Conservation (phyloP, 305 asterid species). For the Rubia tinctorum region DNA sequence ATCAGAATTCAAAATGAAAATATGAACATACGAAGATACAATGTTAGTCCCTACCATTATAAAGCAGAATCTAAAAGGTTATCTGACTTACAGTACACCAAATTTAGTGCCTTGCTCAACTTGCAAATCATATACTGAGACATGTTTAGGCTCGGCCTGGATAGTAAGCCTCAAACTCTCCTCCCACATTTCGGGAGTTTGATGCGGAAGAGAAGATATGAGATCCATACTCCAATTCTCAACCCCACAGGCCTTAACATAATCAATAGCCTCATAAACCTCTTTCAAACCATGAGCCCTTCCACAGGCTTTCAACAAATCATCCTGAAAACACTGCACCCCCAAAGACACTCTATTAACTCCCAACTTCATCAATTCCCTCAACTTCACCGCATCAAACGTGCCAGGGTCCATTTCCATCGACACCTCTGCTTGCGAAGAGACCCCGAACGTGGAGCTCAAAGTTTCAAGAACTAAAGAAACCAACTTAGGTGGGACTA, state of each 20-base stretch:
- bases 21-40: too few species aligned
- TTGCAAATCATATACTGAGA: slow-evolving; percentile 93
- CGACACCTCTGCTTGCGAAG: slow-evolving; percentile 71
- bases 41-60: neutral
- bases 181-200: slow-evolving; percentile 79
- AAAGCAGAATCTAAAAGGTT: neutral
- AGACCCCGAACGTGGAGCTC: slow-evolving; percentile 50
- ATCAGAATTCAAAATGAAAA: neutral
- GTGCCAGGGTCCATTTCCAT: slow-evolving; percentile 99
- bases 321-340: slow-evolving; percentile 86
- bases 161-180: slow-evolving; percentile 68
- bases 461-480: slow-evolving; percentile 52
- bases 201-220: slow-evolving; percentile 88
- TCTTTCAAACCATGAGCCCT: slow-evolving; percentile 83
- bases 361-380: slow-evolving; percentile 56
- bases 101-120: slow-evolving; percentile 84
- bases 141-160: slow-evolving; percentile 63
- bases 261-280: slow-evolving; percentile 69
- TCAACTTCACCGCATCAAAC: slow-evolving; percentile 51
- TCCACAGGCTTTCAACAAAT: slow-evolving; percentile 80
- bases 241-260: slow-evolving; percentile 54
- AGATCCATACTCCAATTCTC: slow-evolving; percentile 89
- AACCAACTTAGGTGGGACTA: slow-evolving; percentile 77
- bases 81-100: slow-evolving; percentile 60
- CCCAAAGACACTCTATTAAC: slow-evolving; percentile 92